Evolutionary conservation across 2,329 filamentous ascomycete genomes (phyloP).

Genomic region (Lomentospora prolificans): DNA sequence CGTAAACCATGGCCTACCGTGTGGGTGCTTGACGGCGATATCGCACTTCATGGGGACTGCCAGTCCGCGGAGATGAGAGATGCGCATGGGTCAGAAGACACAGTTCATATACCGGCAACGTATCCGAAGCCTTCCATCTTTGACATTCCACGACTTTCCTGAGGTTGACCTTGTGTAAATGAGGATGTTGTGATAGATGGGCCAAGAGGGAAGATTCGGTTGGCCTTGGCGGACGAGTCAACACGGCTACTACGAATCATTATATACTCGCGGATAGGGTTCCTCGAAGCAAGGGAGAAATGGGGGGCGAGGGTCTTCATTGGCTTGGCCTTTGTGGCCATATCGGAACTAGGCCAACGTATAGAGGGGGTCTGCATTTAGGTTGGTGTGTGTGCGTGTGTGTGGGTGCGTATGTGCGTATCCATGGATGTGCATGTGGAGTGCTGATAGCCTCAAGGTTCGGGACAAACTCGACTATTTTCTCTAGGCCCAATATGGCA

Average conservation of each 20-base stretch:
- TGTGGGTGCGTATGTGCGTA: too few relatives aligned
- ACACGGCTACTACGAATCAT: background rate
- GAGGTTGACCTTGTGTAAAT: background rate
- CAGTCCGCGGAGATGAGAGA: constrained; percentile 2
- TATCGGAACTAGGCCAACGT: too few relatives aligned
- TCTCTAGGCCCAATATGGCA: background rate
- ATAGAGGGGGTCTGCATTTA: too few relatives aligned
- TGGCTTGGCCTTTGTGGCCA: too few relatives aligned
- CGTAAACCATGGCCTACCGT: constrained; percentile 1
- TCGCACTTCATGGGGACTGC: constrained; percentile 2
- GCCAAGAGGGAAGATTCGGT: background rate
- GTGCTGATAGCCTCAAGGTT: background rate
- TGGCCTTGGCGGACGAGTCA: background rate
- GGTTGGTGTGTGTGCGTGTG: too few relatives aligned
- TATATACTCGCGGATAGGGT: background rate
- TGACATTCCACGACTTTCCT: background rate
- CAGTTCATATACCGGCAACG: background rate
- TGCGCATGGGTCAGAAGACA: background rate
- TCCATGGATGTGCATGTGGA: too few relatives aligned
- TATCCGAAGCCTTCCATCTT: background rate
- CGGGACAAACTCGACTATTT: background rate
- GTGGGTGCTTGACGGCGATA: background rate
- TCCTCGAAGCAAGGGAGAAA: too few relatives aligned
- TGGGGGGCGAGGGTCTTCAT: too few relatives aligned
- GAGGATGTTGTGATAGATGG: background rate